Percentiles rank a stretch among this genome's conserved stretches.
Conservation (phyloP, 73 alveolate species). For the Tetrahymena borealis region DNA sequence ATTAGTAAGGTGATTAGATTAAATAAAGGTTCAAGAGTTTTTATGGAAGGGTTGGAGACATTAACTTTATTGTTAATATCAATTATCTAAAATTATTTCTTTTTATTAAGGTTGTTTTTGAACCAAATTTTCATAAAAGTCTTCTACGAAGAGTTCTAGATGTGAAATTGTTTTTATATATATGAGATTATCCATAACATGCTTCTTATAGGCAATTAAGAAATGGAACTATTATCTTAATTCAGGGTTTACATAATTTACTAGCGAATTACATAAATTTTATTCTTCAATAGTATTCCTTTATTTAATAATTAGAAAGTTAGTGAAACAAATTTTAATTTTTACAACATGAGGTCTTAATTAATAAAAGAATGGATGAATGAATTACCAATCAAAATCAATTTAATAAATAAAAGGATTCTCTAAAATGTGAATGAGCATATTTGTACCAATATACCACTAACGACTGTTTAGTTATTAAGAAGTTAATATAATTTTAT, state of each 20-base stretch:
- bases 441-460: neutral
- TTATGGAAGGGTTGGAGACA: no score
- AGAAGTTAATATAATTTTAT: neutral
- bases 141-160: neutral
- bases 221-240: neutral
- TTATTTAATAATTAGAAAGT: no score
- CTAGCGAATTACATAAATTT: neutral
- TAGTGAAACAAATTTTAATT: neutral
- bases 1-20: no score
- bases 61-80: no score
- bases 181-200: neutral
- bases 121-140: neutral
- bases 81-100: no score
- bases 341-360: neutral
- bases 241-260: neutral
- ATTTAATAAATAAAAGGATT: neutral
- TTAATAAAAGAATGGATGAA: neutral
- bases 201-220: neutral
- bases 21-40: no score
- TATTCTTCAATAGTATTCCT: neutral
- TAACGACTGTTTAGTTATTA: neutral
- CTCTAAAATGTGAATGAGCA: neutral
- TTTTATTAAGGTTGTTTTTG: neutral
- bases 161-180: neutral
- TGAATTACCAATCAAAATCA: neutral